A percentile compares a stretch with the other conserved stretches of the same genome.
Conservation (phyloP, 2,329 filamentous ascomycete genomes). For the Stachybotrys echinatus region DNA sequence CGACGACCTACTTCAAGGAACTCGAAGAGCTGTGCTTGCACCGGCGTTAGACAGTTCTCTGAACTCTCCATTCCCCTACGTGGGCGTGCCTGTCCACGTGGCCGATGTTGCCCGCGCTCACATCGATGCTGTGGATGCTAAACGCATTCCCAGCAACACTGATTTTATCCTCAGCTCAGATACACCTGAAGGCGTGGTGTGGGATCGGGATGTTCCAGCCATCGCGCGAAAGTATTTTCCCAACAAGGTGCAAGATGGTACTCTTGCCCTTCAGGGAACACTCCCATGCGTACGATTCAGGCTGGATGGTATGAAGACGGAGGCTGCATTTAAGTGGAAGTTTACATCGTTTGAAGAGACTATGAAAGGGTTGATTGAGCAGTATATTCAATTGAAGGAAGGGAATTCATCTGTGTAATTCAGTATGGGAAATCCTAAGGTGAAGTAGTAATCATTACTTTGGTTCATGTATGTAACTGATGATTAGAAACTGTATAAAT, state of each 20-base stretch:
- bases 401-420: too few species aligned
- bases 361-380: constrained; percentile 6
- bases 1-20: constrained; percentile 3
- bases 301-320: constrained; percentile 4
- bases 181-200: constrained; percentile 6
- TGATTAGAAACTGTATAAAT: too few species aligned
- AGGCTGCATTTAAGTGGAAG: constrained; percentile 7
- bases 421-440: too few species aligned
- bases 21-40: constrained; percentile 4
- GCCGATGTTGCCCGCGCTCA: constrained; percentile 9
- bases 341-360: constrained; percentile 9
- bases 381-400: constrained; percentile 4
- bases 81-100: constrained; percentile 9
- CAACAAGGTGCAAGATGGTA: constrained; percentile 1
- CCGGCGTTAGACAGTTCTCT: constrained; percentile 4
- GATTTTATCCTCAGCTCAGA: constrained; percentile 11
- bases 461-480: too few species aligned
- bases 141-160: constrained; percentile 5
- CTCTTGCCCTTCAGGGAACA: constrained; percentile 4
- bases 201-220: constrained; percentile 4
- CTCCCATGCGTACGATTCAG: constrained; percentile 5
- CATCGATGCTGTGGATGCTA: constrained; percentile 7
- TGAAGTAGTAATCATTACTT: too few species aligned
- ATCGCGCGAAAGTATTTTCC: constrained; percentile 6
- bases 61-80: constrained; percentile 8